phyloP scores from a whole-genome alignment of 352 stramenopile species.

The Phytopythium cucurbitacearum region DNA sequence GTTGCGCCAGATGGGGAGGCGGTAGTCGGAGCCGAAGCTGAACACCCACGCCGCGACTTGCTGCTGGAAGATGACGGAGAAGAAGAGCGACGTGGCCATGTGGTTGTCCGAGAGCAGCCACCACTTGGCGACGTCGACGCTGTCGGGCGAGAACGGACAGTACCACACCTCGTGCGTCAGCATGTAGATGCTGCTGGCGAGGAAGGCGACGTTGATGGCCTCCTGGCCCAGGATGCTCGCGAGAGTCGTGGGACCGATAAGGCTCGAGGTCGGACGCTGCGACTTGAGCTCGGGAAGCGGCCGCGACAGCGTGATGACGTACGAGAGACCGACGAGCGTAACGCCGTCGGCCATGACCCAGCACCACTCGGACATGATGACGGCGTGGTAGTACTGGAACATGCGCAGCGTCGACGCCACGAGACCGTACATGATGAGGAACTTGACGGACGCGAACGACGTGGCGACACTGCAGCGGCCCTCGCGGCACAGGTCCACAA shows the following conservation, averaged over 20 bases:
- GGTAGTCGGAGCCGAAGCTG: conserved; percentile 43
- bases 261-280: conserved; percentile 37
- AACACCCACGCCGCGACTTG: conserved; percentile 23
- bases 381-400: conserved; percentile 59
- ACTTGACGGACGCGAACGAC: conserved; percentile 84
- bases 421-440: conserved; percentile 87
- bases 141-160: conserved; percentile 17
- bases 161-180: conserved; percentile 18
- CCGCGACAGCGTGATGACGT: conserved; percentile 62
- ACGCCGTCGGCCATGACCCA: conserved; percentile 74
- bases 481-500: conserved; percentile 83
- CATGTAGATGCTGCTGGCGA: conserved; percentile 14
- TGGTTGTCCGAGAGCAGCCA: conserved; percentile 25
- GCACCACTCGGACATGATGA: conserved; percentile 69
- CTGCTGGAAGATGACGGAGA: conserved; percentile 28
- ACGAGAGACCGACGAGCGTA: conserved; percentile 60
- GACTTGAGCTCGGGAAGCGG: conserved; percentile 27
- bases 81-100: conserved; percentile 24
- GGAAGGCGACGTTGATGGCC: conserved; percentile 37
- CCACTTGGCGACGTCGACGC: conserved; percentile 19
- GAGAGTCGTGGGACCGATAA: conserved; percentile 40
- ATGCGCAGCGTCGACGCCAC: conserved; percentile 61
- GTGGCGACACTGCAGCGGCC: conserved; percentile 83
- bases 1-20: conserved; percentile 39
- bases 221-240: conserved; percentile 28